phyloP scores from a whole-genome alignment of 164 flowering plant genomes.

The Litsea cubeba region DNA sequence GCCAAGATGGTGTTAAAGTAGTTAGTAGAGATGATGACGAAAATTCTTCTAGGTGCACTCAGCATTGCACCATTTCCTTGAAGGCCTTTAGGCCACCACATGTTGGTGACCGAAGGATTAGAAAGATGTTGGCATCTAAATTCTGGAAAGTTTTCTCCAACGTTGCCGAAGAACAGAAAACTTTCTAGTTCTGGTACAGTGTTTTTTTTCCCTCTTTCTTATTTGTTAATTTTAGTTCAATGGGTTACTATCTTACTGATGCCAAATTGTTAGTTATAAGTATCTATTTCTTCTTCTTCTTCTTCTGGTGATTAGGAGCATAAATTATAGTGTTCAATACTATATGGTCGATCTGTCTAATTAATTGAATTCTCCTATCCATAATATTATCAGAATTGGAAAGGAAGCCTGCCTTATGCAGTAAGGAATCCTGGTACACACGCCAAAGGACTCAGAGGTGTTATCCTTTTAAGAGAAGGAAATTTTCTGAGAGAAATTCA shows the following conservation, averaged over 20 bases:
- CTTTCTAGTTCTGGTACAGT: conserved; percentile 44
- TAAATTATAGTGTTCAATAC: background rate
- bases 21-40: conserved; percentile 92
- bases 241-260: too few species aligned
- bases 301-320: background rate
- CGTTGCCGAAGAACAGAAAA: conserved; percentile 37
- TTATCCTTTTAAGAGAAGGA: conserved; percentile 70
- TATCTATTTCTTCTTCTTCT: background rate
- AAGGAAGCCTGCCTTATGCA: conserved; percentile 33
- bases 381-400: conserved; percentile 41
- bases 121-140: conserved; percentile 62
- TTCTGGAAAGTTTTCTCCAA: conserved; percentile 57
- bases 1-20: conserved; percentile 50
- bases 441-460: conserved; percentile 63
- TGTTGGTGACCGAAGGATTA: conserved; percentile 57
- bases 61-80: conserved; percentile 37
- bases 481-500: conserved; percentile 34
- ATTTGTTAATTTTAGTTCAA: too few species aligned
- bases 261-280: background rate
- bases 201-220: background rate
- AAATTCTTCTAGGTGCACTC: conserved; percentile 73
- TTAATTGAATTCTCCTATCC: background rate
- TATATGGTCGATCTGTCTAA: background rate
- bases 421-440: conserved; percentile 42
- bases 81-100: conserved; percentile 45